These are phyloP conservation scores for Porpolomopsis calyptriformis DNA, from an alignment of 768 basidiomycete genomes.

Conservation along the genomic window DNA sequence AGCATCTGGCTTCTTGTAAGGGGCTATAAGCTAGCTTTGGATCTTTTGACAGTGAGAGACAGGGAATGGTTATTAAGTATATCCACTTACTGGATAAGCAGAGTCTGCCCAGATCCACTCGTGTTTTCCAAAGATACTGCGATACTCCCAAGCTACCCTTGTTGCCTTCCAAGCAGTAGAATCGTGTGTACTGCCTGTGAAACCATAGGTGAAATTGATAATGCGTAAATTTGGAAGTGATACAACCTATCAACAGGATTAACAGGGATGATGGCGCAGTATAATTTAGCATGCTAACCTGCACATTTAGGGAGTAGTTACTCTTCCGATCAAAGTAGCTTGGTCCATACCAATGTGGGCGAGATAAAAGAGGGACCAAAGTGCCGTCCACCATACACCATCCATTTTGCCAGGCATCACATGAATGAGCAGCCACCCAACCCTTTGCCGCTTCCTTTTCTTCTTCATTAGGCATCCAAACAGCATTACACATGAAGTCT, in stretches of 20 bases:
- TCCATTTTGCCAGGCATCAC: constrained; percentile 25
- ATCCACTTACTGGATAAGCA: constrained; percentile 25
- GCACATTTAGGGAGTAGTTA: constrained; percentile 30
- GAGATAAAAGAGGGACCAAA: constrained; percentile 22
- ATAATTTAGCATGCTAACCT: constrained; percentile 17
- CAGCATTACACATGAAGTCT: constrained; percentile 16
- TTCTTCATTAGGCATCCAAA: constrained; percentile 18
- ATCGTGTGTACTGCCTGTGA: constrained; percentile 24
- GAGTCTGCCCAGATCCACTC: constrained; percentile 32
- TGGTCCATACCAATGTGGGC: constrained; percentile 26
- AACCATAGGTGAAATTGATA: constrained; percentile 23
- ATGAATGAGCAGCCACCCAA: constrained; percentile 26
- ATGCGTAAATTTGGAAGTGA: constrained; percentile 27
- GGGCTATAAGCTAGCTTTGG: constrained; percentile 16
- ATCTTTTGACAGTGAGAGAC: constrained; percentile 10
- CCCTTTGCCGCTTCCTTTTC: constrained; percentile 29
- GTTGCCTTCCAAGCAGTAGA: constrained; percentile 22
- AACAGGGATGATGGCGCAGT: constrained; percentile 13
- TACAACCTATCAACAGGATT: constrained; percentile 19
- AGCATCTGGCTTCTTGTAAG: constrained; percentile 20
- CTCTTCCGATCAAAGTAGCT: constrained; percentile 29
- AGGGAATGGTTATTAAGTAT: neutral
- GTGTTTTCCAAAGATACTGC: constrained; percentile 13
- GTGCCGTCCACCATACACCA: constrained; percentile 32
- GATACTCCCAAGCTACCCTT: constrained; percentile 12